Conservation (phyloP, 352 stramenopile species). For the Phytophthora sp. region DNA sequence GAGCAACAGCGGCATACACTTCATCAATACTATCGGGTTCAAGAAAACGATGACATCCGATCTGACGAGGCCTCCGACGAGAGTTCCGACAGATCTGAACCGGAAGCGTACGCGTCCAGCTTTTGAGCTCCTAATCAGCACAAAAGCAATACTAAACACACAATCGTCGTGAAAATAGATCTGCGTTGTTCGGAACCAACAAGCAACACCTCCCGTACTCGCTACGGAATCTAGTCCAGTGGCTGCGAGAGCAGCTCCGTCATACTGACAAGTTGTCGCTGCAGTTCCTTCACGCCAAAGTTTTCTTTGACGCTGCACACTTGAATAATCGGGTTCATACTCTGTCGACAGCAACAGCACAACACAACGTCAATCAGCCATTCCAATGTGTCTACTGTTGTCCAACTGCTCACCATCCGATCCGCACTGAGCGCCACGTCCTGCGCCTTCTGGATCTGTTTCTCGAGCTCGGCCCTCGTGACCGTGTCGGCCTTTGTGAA, state of each 20-base stretch:
- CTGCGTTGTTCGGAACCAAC: background rate
- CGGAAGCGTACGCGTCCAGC: slow-evolving; percentile 39
- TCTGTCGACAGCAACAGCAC: slow-evolving; percentile 34
- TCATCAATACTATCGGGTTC: slow-evolving; percentile 2
- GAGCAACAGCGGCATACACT: slow-evolving; percentile 10
- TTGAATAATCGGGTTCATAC: slow-evolving; percentile 85
- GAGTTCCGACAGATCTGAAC: slow-evolving; percentile 33
- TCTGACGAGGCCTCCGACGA: slow-evolving; percentile 25
- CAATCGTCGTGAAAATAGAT: slow-evolving; percentile 16
- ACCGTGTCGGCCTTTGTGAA: slow-evolving; percentile 91
- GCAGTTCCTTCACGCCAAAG: slow-evolving; percentile 79
- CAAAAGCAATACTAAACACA: slow-evolving; percentile 1
- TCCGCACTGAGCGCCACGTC: slow-evolving; percentile 50
- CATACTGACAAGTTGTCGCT: slow-evolving; percentile 74
- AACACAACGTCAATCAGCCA: background rate
- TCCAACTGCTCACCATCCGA: slow-evolving; percentile 48
- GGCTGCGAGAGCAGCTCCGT: slow-evolving; percentile 47
- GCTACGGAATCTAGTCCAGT: background rate
- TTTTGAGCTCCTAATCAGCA: slow-evolving; percentile 15
- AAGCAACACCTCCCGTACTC: background rate
- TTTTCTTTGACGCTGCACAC: slow-evolving; percentile 79
- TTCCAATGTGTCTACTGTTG: background rate
- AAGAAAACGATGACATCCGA: slow-evolving; percentile 30
- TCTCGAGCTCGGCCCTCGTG: slow-evolving; percentile 48
- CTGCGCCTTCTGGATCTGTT: slow-evolving; percentile 58